Percentiles rank a stretch among this genome's conserved stretches.
Conservation (phyloP, 805 yeast species). For the Tetrapisispora namnaoensis region DNA sequence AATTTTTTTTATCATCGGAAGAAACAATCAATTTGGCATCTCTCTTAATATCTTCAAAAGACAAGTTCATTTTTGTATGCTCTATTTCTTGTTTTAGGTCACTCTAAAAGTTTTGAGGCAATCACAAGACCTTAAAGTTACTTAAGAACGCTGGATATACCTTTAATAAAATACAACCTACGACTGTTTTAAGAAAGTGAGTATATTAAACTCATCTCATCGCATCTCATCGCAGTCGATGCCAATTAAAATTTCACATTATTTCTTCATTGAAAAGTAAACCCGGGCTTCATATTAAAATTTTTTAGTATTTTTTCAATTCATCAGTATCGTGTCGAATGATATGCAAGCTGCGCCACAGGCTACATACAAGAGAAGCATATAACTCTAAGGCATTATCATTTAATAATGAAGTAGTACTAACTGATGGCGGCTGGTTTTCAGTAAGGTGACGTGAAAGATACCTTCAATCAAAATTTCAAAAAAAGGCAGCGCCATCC, state of each 20-base stretch:
- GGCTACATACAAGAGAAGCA: too few species aligned
- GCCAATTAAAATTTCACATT: background rate
- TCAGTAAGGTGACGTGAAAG: too few species aligned
- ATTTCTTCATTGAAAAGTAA: background rate
- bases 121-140: background rate
- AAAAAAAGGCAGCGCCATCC: too few species aligned
- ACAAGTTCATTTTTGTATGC: slow-evolving; percentile 8
- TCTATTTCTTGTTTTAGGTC: too few species aligned
- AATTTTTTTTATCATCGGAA: slow-evolving; percentile 22
- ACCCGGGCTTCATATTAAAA: background rate
- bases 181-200: background rate
- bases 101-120: too few species aligned
- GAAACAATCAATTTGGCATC: slow-evolving; percentile 22
- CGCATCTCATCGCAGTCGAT: slow-evolving; percentile 3
- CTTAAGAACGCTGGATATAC: background rate
- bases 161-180: background rate
- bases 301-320: background rate
- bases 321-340: too few species aligned
- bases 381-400: too few species aligned
- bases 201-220: background rate
- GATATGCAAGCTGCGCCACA: too few species aligned
- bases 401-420: too few species aligned
- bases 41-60: slow-evolving; percentile 21
- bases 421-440: too few species aligned
- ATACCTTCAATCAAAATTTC: too few species aligned